Evolutionary conservation across 768 basidiomycete species (phyloP).

Genomic region (Asterophora parasitica): DNA sequence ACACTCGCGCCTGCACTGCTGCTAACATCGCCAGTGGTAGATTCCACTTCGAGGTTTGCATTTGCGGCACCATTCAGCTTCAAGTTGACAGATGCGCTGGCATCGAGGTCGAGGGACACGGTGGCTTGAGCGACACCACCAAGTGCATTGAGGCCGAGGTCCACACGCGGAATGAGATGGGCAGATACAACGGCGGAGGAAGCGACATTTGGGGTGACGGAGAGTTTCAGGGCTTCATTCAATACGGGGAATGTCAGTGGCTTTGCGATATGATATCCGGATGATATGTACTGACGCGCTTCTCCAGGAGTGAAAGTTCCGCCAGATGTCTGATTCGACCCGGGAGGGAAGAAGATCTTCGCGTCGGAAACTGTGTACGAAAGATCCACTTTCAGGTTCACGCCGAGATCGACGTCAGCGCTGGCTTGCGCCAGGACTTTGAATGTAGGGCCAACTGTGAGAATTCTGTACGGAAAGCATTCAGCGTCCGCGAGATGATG

Average conservation of each 20-base stretch:
- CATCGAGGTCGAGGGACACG: slow-evolving; percentile 40
- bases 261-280: not conserved
- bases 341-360: slow-evolving; percentile 35
- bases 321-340: slow-evolving; percentile 16
- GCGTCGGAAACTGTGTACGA: slow-evolving; percentile 26
- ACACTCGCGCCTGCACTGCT: slow-evolving; percentile 30
- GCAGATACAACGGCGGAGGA: slow-evolving; percentile 37
- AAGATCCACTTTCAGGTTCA: slow-evolving; percentile 28
- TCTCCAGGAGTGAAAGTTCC: slow-evolving; percentile 23
- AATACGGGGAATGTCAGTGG: not conserved
- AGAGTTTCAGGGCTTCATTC: slow-evolving; percentile 35
- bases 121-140: slow-evolving; percentile 29
- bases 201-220: slow-evolving; percentile 31
- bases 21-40: slow-evolving; percentile 24
- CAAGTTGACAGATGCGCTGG: slow-evolving; percentile 20
- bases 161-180: slow-evolving; percentile 44
- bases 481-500: not conserved
- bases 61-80: slow-evolving; percentile 11
- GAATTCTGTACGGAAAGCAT: slow-evolving; percentile 22
- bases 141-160: slow-evolving; percentile 40
- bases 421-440: slow-evolving; percentile 25
- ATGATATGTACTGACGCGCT: slow-evolving; percentile 24
- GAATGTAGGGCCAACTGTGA: slow-evolving; percentile 38
- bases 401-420: slow-evolving; percentile 22
- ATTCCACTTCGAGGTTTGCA: not conserved